Evolutionary conservation across 2,329 filamentous ascomycete species (phyloP).

Genomic region (Sporothrix brunneoviolacea): DNA sequence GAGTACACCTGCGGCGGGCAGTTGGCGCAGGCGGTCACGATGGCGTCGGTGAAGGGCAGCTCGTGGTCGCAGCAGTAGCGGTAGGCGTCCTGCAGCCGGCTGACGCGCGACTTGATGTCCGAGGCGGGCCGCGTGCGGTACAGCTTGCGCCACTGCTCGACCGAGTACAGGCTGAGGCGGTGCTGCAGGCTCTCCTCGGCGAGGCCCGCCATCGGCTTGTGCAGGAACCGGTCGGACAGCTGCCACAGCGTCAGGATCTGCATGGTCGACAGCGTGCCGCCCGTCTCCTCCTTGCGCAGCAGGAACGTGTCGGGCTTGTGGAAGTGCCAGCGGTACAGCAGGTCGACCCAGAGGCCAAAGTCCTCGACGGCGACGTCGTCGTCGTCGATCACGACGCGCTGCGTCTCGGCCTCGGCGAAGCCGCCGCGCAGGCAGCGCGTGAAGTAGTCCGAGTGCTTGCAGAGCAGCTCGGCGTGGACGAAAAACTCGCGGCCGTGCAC

Average conservation of each 20-base stretch:
- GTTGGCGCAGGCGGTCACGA: constrained; percentile 19
- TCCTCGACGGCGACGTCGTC: constrained; percentile 15
- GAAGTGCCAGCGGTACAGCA: constrained; percentile 20
- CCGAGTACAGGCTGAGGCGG: constrained; percentile 19
- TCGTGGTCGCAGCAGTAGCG: constrained; percentile 16
- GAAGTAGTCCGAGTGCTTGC: constrained; percentile 19
- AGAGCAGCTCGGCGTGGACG: constrained; percentile 18
- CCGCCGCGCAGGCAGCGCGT: constrained; percentile 16
- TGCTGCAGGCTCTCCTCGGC: constrained; percentile 21
- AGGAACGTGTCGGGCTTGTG: constrained; percentile 13
- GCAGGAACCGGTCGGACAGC: constrained; percentile 19
- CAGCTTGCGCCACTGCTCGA: constrained; percentile 19
- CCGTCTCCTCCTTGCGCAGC: constrained; percentile 20
- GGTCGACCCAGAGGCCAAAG: constrained; percentile 21
- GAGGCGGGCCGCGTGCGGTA: constrained; percentile 16
- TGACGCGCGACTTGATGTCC: constrained; percentile 18
- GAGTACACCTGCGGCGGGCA: constrained; percentile 21
- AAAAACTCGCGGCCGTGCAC: constrained; percentile 16
- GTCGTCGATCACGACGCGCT: constrained; percentile 18
- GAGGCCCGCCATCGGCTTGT: constrained; percentile 9
- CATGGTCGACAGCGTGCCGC: constrained; percentile 20
- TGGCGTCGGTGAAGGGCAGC: constrained; percentile 18
- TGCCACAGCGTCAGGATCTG: constrained; percentile 21
- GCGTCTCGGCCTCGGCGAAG: constrained; percentile 17
- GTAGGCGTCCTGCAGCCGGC: constrained; percentile 18